Evolutionary conservation across 768 basidiomycete species (phyloP), one percentile per base, ranked within the genome.

Genomic region (Amanita brunnescens): DNA sequence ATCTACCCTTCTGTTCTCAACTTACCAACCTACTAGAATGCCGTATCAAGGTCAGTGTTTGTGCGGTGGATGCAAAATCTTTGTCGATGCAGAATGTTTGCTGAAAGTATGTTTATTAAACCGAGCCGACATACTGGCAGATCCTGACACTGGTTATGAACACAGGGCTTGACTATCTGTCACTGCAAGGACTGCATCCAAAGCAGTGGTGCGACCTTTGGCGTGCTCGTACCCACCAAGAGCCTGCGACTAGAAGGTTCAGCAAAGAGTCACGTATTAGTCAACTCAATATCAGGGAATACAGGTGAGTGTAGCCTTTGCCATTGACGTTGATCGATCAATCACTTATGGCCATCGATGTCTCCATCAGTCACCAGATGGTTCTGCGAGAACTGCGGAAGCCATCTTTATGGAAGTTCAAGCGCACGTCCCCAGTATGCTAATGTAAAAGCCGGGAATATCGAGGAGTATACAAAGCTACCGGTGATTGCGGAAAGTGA

Each of bases 131-230:
- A n/a, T n/a, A n/a, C n/a, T n/a, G n/a, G 13, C 23, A 13, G 10
- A 13, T 16, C 6, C 5, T 5, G 5, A 10, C 6, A 12, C 14
- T 30, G 12, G 5, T 34, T 29, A 29, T 29, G 7, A 29, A 29
- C 26, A 14, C n/a, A 18, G 45, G 30, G 30, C 20, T 3, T 21
- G 16, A n/a, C 5, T 47, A 6, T 49, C 24, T 49, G 48, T 32
- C 48, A 49, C 26, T 49, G 48, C 48, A 30, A 39, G 20, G 48
- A 49, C n/a, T 49, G 48, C 39, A 38, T 7, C 38, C 33, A 9
- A 13, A 10, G 37, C 37, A 37, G n/a, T 39, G 48, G 48, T 13
- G 14, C 48, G 2, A 18, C 48, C 4, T 49, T 26, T 20, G 23
- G 32, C 18, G 7, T 29, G 3, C 24, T 7, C 21, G 47, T 39